Conservation (phyloP, 495 filamentous ascomycete genomes). For the Hypoxylon trugodes region DNA sequence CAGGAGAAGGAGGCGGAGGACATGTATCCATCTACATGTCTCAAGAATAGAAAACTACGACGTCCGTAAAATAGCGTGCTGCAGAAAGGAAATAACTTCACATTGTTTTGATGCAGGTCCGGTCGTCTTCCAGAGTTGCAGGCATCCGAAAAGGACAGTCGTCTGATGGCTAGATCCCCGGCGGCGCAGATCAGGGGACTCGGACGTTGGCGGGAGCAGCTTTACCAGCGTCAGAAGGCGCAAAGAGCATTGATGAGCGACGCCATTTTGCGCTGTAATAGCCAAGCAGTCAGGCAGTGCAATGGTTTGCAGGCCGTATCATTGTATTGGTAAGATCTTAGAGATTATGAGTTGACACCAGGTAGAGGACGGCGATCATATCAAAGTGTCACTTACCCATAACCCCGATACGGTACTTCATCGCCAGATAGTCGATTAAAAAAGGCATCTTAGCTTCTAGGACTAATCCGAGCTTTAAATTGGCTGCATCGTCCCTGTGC, state of each 20-base stretch:
- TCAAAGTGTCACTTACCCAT: too few species aligned
- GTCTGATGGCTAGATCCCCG: slow-evolving; percentile 29
- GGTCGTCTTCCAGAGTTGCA: slow-evolving; percentile 12
- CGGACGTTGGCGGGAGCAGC: slow-evolving; percentile 38
- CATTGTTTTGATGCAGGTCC: slow-evolving; percentile 18
- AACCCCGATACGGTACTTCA: slow-evolving; percentile 21
- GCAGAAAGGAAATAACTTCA: slow-evolving; percentile 21
- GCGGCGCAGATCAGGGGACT: slow-evolving; percentile 45
- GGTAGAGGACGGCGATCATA: too few species aligned
- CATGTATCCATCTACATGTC: slow-evolving; percentile 28
- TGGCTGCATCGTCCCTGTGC: slow-evolving; percentile 34
- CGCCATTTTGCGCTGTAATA: too few species aligned
- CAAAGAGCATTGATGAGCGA: slow-evolving; percentile 33
- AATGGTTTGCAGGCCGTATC: too few species aligned
- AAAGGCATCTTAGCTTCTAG: neutral
- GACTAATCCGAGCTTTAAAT: slow-evolving; percentile 32
- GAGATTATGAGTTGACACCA: too few species aligned
- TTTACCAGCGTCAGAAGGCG: slow-evolving; percentile 34
- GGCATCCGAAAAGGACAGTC: slow-evolving; percentile 17
- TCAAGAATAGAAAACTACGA: slow-evolving; percentile 20
- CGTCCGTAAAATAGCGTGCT: slow-evolving; percentile 17
- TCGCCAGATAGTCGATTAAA: slow-evolving; percentile 15
- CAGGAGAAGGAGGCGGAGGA: slow-evolving; percentile 37
- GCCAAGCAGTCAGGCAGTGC: slow-evolving; percentile 20
- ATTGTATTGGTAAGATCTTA: too few species aligned